These are phyloP conservation scores for Cyphellophora europaea DNA, from an alignment of 2,329 filamentous ascomycete species.

Conservation along the genomic window DNA sequence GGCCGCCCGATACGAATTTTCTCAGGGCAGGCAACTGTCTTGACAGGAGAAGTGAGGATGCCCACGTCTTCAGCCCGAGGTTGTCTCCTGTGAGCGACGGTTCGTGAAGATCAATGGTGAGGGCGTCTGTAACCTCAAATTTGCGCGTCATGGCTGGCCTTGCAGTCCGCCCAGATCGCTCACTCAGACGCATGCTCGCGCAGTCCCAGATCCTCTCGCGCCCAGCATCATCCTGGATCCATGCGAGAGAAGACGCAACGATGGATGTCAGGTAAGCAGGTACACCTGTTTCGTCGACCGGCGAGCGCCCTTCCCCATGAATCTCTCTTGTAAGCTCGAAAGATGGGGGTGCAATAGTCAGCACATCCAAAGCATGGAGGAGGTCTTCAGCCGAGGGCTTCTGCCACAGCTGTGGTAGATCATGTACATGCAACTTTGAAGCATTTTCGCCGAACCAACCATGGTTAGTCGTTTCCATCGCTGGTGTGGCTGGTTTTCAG, in stretches of 20 bases:
- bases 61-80: constrained; percentile 92
- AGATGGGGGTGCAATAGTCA: constrained; percentile 55
- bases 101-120: constrained; percentile 69
- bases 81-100: constrained; percentile 81
- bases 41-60: constrained; percentile 77
- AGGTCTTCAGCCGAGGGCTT: constrained; percentile 59
- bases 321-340: constrained; percentile 21
- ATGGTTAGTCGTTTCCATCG: too few species aligned
- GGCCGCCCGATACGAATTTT: constrained; percentile 7
- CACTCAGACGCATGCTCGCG: constrained; percentile 70
- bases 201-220: constrained; percentile 54
- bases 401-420: constrained; percentile 76
- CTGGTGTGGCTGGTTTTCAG: too few species aligned
- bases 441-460: too few species aligned
- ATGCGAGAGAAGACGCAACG: constrained; percentile 34
- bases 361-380: constrained; percentile 53
- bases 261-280: constrained; percentile 38
- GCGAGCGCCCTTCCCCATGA: neutral
- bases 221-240: constrained; percentile 34
- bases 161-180: constrained; percentile 70
- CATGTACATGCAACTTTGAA: constrained; percentile 49
- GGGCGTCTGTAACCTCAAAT: constrained; percentile 45
- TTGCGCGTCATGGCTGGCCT: constrained; percentile 55
- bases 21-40: constrained; percentile 48
- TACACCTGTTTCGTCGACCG: constrained; percentile 31